These are phyloP conservation scores for Suhomyces bolitotheri DNA, from an alignment of 1,139 yeast genomes.

Conservation along the genomic window DNA sequence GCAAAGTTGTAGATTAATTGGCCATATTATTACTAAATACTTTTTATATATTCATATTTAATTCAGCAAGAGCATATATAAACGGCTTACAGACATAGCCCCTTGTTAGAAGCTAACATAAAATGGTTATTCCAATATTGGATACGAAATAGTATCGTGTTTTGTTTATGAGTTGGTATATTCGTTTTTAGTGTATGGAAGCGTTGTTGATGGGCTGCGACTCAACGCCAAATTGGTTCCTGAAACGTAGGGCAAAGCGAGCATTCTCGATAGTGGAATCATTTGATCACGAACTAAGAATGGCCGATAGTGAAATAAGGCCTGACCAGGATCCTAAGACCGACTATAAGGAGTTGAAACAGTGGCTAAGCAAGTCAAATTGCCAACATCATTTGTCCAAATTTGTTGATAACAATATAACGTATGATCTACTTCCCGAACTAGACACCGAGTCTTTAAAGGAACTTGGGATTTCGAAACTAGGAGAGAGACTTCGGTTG, in stretches of 20 bases:
- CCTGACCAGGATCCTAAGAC: constrained; percentile 2
- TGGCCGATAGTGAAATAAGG: constrained; percentile 8
- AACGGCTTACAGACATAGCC: too few relatives aligned
- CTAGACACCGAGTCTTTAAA: constrained; percentile 68
- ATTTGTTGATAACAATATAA: constrained; percentile 53
- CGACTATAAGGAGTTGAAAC: constrained; percentile 28
- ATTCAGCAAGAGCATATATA: too few relatives aligned
- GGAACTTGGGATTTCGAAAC: constrained; percentile 71
- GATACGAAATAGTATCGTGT: too few relatives aligned
- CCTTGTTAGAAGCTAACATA: too few relatives aligned
- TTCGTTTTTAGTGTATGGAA: too few relatives aligned
- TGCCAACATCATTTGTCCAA: constrained; percentile 40
- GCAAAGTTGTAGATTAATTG: constrained; percentile 31
- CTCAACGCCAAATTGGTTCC: constrained; percentile 3
- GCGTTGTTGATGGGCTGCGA: not conserved
- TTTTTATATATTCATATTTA: not conserved
- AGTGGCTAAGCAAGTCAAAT: constrained; percentile 37
- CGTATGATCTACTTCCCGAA: constrained; percentile 58
- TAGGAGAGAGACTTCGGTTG: constrained; percentile 80
- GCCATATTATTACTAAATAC: too few relatives aligned
- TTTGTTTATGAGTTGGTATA: too few relatives aligned
- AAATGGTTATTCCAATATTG: too few relatives aligned
- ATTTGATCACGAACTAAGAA: not conserved
- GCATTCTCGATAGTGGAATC: not conserved
- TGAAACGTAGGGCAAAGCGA: constrained; percentile 2